Evolutionary conservation across 129 eudicot genomes (phyloP).

Genomic region (Gnaphalium uliginosum): DNA sequence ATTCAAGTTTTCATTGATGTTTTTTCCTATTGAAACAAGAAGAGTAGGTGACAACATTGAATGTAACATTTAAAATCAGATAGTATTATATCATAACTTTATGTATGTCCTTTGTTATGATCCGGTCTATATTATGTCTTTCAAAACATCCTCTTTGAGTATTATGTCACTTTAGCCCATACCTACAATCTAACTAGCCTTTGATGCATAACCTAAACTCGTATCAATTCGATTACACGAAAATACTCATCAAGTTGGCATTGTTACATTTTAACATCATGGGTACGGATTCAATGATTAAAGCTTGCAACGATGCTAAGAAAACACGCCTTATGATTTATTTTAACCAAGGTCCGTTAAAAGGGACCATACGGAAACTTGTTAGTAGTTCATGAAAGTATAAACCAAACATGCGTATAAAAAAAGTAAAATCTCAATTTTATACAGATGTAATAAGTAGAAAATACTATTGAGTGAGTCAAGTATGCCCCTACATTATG

Average conservation of each 20-base stretch:
- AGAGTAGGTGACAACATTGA: slow-evolving; percentile 25
- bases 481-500: too few relatives aligned
- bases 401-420: neutral
- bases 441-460: neutral
- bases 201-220: neutral
- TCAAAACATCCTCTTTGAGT: slow-evolving; percentile 13
- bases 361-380: neutral
- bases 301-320: neutral
- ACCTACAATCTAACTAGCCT: neutral
- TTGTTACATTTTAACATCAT: neutral
- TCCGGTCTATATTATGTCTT: slow-evolving; percentile 18
- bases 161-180: slow-evolving; percentile 4
- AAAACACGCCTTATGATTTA: neutral
- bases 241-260: neutral
- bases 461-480: too few relatives aligned
- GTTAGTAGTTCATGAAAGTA: neutral
- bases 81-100: slow-evolving; percentile 13
- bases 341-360: neutral
- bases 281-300: neutral
- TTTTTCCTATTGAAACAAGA: neutral
- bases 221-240: neutral
- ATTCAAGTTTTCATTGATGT: slow-evolving; percentile 3
- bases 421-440: neutral
- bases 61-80: slow-evolving; percentile 16
- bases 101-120: neutral